phyloP scores from a whole-genome alignment of 2,329 filamentous ascomycete species.

The Pseudogymnoascus sp. region DNA sequence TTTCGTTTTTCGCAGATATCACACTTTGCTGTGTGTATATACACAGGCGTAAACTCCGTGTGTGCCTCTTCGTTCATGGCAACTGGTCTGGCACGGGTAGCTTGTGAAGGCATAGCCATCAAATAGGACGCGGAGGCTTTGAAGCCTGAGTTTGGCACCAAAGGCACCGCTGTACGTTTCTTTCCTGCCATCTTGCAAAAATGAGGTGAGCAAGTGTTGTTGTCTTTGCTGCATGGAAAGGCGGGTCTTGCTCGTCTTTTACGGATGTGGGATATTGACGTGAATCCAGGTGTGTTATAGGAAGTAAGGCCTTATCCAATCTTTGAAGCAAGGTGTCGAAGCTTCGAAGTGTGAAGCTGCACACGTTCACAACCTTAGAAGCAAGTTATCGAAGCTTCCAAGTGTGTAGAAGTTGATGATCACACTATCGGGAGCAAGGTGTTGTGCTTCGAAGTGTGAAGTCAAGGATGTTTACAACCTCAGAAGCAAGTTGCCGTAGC shows the following conservation, averaged over 20 bases:
- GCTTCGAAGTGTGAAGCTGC: neutral
- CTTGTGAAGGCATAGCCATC: neutral
- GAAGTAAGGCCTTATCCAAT: neutral
- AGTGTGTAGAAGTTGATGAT: neutral
- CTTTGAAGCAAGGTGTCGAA: neutral
- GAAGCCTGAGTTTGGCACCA: neutral
- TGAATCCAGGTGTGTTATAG: neutral
- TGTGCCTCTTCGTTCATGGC: neutral
- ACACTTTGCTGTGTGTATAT: slow-evolving; percentile 9
- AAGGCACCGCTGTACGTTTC: neutral
- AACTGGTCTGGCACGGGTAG: neutral
- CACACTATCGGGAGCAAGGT: neutral
- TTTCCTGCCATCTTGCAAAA: neutral
- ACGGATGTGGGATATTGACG: neutral
- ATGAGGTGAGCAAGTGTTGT: neutral
- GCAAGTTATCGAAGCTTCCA: neutral
- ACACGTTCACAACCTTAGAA: neutral
- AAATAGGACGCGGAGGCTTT: neutral
- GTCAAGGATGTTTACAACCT: neutral
- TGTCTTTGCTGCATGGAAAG: neutral
- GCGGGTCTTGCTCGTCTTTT: neutral
- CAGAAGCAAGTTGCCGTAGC: neutral
- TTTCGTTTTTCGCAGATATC: slow-evolving; percentile 5
- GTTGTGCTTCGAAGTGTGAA: neutral
- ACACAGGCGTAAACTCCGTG: neutral